These are phyloP conservation scores for Thozetella sp. DNA, from an alignment of 495 filamentous ascomycete species.

Conservation along the genomic window DNA sequence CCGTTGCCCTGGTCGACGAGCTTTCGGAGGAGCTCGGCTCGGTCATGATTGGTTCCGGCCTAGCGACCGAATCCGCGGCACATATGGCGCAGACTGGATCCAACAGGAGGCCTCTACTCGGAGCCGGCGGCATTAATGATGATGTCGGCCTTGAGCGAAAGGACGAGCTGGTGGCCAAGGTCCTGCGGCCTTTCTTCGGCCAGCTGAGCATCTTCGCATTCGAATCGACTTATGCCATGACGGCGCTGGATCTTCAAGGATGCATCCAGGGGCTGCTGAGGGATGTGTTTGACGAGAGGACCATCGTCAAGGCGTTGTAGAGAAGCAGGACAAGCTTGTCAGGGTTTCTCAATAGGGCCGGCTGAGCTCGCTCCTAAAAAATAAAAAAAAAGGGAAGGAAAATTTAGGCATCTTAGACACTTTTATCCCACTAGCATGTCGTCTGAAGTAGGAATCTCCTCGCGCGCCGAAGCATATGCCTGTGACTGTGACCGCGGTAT, in stretches of 20 bases:
- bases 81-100: slow-evolving; percentile 19
- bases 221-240: slow-evolving; percentile 89
- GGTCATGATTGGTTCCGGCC: slow-evolving; percentile 9
- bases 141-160: slow-evolving; percentile 53
- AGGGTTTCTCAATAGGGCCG: too few species aligned
- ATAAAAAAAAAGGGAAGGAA: not conserved
- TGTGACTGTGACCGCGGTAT: not conserved
- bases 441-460: not conserved
- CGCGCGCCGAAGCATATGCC: not conserved
- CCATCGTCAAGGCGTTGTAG: slow-evolving; percentile 50
- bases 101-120: slow-evolving; percentile 47
- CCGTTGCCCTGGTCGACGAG: slow-evolving; percentile 82
- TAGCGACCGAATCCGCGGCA: slow-evolving; percentile 28
- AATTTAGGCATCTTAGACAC: not conserved
- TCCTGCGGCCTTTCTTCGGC: slow-evolving; percentile 86
- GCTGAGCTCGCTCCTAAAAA: too few species aligned
- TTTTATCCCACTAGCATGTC: not conserved
- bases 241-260: slow-evolving; percentile 64
- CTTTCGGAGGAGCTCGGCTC: slow-evolving; percentile 76
- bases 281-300: slow-evolving; percentile 84
- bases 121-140: slow-evolving; percentile 47
- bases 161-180: slow-evolving; percentile 71
- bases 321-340: not conserved
- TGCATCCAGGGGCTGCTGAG: slow-evolving; percentile 69
- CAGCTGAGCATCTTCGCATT: slow-evolving; percentile 90